Evolutionary conservation across 257 asterid species (phyloP).

Genomic region (Jacaranda mimosifolia): DNA sequence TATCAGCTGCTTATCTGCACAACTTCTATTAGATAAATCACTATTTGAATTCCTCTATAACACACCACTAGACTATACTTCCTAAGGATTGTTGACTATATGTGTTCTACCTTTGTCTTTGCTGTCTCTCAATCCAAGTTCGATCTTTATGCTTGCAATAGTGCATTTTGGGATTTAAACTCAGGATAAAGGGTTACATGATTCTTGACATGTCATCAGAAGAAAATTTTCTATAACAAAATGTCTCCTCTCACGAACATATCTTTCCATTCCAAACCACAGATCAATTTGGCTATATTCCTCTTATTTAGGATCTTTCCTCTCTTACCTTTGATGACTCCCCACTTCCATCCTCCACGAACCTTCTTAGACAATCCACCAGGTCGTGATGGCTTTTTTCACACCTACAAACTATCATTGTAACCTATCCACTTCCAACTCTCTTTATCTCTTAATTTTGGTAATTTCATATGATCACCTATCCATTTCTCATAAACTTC

Average conservation of each 20-base stretch:
- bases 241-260: not conserved
- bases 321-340: too few relatives aligned
- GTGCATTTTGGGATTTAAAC: not conserved
- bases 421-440: not conserved
- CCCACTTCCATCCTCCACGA: too few relatives aligned
- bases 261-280: not conserved
- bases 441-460: not conserved
- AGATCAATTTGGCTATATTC: too few relatives aligned
- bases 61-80: not conserved
- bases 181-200: not conserved
- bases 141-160: not conserved
- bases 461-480: not conserved
- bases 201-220: not conserved
- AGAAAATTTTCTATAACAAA: too few relatives aligned
- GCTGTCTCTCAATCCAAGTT: not conserved
- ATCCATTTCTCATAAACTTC: not conserved
- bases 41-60: not conserved
- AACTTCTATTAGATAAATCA: not conserved
- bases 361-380: too few relatives aligned
- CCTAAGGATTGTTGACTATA: not conserved
- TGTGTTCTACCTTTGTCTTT: not conserved
- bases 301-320: too few relatives aligned
- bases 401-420: too few relatives aligned
- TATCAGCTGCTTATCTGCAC: not conserved
- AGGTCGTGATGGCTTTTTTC: too few relatives aligned